These are phyloP conservation scores for Cryphonectria radicalis DNA, from an alignment of 2,329 filamentous ascomycete genomes.

Conservation along the genomic window DNA sequence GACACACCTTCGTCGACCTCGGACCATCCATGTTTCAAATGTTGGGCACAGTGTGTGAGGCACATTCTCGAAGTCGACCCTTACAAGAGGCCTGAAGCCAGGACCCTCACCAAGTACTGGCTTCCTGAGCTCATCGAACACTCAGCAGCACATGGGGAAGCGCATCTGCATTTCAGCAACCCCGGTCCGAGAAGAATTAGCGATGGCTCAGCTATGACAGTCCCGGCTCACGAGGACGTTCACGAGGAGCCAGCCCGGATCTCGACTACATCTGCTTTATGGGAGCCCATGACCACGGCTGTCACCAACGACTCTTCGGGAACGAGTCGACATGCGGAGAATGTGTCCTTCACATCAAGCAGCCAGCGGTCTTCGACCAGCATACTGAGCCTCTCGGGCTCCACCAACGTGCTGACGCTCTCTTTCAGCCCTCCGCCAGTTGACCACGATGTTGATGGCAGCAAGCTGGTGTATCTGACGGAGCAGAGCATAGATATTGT, in stretches of 20 bases:
- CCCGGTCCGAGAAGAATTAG: neutral
- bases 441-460: slow-evolving; percentile 20
- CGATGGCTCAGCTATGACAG: neutral
- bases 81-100: slow-evolving; percentile 7
- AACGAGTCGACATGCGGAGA: neutral
- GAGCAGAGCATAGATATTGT: slow-evolving; percentile 12
- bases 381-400: neutral
- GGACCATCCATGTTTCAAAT: slow-evolving; percentile 9
- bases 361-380: neutral
- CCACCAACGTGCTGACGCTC: neutral
- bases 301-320: neutral
- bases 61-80: slow-evolving; percentile 18
- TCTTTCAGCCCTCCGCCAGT: slow-evolving; percentile 6
- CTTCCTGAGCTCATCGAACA: slow-evolving; percentile 1
- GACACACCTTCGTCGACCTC: neutral
- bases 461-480: slow-evolving; percentile 9
- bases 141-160: neutral
- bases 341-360: neutral
- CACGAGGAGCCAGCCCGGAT: neutral
- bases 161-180: neutral
- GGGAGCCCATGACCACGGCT: neutral
- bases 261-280: neutral
- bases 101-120: slow-evolving; percentile 10
- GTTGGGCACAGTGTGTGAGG: slow-evolving; percentile 21
- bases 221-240: neutral